phyloP scores from a whole-genome alignment of 345 rosid genomes.

The Moricandia arvensis region DNA sequence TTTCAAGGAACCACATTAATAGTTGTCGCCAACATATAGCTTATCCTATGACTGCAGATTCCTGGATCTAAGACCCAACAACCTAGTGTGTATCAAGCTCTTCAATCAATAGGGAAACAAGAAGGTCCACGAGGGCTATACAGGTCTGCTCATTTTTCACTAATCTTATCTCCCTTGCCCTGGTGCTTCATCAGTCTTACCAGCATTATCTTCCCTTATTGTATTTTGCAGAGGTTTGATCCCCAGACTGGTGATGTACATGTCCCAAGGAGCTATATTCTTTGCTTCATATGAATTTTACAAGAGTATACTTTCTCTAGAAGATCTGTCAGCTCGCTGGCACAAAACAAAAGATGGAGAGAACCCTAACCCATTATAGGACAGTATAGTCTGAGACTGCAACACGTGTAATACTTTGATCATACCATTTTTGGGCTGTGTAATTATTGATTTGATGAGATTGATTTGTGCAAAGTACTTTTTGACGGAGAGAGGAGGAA shows the following conservation, averaged over 20 bases:
- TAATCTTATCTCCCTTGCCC: not conserved
- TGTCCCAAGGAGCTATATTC: slow-evolving; percentile 90
- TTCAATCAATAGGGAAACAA: slow-evolving; percentile 55
- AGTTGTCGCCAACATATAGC: not conserved
- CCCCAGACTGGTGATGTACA: slow-evolving; percentile 79
- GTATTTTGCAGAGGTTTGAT: slow-evolving; percentile 68
- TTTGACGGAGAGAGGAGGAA: slow-evolving; percentile 15
- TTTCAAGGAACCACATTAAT: not conserved
- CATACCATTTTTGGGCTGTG: not conserved
- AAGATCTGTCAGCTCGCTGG: slow-evolving; percentile 33
- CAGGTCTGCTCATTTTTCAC: slow-evolving; percentile 49
- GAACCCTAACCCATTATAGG: slow-evolving; percentile 1
- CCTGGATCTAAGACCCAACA: slow-evolving; percentile 74
- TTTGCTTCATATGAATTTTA: slow-evolving; percentile 82
- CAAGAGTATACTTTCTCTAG: slow-evolving; percentile 54
- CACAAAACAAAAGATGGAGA: slow-evolving; percentile 25
- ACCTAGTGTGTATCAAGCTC: slow-evolving; percentile 56
- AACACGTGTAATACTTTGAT: slow-evolving; percentile 1
- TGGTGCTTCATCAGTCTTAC: not conserved
- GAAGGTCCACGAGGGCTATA: slow-evolving; percentile 86
- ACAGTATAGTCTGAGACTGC: slow-evolving; percentile 8
- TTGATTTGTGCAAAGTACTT: slow-evolving; percentile 25
- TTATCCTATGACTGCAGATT: slow-evolving; percentile 44
- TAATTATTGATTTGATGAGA: no score
- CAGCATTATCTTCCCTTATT: not conserved